Evolutionary conservation across 768 basidiomycete species (phyloP), one percentile per base, ranked within the genome.

Genomic region (Pleurotus djamor): DNA sequence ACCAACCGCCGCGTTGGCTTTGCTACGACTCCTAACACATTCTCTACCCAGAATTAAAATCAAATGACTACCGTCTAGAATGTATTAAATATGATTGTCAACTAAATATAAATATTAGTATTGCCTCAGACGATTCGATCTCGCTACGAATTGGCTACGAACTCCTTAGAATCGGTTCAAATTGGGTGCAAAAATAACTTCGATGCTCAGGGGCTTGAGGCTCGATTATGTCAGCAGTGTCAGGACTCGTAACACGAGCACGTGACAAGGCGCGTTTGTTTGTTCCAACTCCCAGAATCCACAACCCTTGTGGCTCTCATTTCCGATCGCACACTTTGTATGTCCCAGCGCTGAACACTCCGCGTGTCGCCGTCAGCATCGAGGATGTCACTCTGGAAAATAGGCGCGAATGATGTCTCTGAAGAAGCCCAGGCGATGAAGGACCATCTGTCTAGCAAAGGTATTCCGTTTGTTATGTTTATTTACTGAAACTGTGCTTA

Each of bases 1-100:
- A 68, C 76, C 47, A 83, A 84, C 73, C 71, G 68, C 51, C 82
- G 74, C 14, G 76, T 87, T 59, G 85, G 86, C 16, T 74, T 87
- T 59, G 84, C 86, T 5, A 81, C 76, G 33, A 86, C 79, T 5
- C 57, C 73, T 10, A 82, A 74, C 69, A 87, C 87, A 0, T 60
- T 64, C 13, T 76, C 84, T 3, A 81, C 72, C 9, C 68, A 63
- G 34, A 80, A 79, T 63, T 79, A 71, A 71, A 41, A n/a, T 4
- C 38, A 41, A 28, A 28, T 28, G 21, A 28, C 21, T 28, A 28
- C 21, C 3, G 21, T 28, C 21, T 28, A 28, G 21, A 28, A 28
- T 28, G 21, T 28, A 28, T 28, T 28, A 3, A 28, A 28, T 1
- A 28, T 28, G 3, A 28, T 3, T 28, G 21, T 28, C 21, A 28